Percentiles rank a stretch among this genome's conserved stretches.
phyloP scores from a whole-genome alignment of 1,284 basidiomycete species.

The Ganoderma lingzhi region DNA sequence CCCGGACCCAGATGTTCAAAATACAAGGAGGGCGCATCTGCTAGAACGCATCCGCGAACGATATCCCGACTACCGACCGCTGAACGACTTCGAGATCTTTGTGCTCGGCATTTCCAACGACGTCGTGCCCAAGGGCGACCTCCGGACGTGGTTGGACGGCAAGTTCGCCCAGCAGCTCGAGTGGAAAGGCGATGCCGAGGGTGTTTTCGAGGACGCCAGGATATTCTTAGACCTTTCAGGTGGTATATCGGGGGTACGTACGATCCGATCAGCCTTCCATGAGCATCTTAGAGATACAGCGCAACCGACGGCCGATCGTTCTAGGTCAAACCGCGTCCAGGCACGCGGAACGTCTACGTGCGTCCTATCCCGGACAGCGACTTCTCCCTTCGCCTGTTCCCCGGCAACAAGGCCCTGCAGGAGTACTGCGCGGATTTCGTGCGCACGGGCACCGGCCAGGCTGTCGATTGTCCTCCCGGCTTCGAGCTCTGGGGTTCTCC shows the following conservation, averaged over 20 bases:
- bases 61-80: not conserved
- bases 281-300: no score
- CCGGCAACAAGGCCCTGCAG: not conserved
- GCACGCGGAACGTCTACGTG: not conserved
- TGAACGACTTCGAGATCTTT: constrained; percentile 2
- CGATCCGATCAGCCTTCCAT: not conserved
- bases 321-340: not conserved
- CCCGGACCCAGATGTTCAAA: no score
- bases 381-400: not conserved
- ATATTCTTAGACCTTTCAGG: not conserved
- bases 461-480: not conserved
- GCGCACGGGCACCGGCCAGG: not conserved
- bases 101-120: not conserved
- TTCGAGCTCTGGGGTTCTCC: not conserved
- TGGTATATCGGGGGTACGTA: not conserved
- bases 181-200: not conserved
- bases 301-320: not conserved
- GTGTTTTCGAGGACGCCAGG: not conserved
- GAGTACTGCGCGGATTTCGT: not conserved
- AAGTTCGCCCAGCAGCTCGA: not conserved
- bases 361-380: not conserved
- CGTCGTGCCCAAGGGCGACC: not conserved
- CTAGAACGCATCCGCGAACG: not conserved
- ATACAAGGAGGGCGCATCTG: not conserved
- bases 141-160: not conserved